A percentile compares a stretch with the other conserved stretches of the same genome.
phyloP scores from a whole-genome alignment of 2,329 filamentous ascomycete species.

The Calcarisporium arbuscula region DNA sequence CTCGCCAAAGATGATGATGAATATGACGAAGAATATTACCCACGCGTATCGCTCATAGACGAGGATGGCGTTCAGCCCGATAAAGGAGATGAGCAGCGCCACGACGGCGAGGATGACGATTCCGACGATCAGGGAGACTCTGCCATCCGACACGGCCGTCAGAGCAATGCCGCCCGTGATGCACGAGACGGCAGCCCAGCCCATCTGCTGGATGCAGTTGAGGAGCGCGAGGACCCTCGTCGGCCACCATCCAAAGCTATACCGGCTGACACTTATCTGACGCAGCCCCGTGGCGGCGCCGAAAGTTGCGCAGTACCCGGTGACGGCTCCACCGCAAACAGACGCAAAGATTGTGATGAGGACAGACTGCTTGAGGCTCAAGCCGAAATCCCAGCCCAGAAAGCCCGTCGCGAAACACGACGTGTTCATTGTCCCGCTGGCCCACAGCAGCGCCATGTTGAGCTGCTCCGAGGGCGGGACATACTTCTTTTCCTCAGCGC shows the following conservation, averaged over 20 bases:
- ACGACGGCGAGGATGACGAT: conserved; percentile 46
- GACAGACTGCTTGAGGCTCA: conserved; percentile 37
- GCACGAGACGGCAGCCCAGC: conserved; percentile 44
- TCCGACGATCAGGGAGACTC: conserved; percentile 42
- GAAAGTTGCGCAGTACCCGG: conserved; percentile 43
- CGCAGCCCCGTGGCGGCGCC: conserved; percentile 43
- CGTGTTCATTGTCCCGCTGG: conserved; percentile 43
- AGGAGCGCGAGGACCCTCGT: conserved; percentile 42
- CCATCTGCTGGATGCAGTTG: conserved; percentile 30
- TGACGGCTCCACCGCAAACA: conserved; percentile 24
- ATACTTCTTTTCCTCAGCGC: conserved; percentile 31
- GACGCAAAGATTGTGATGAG: conserved; percentile 39
- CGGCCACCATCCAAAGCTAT: conserved; percentile 45
- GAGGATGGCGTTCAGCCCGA: conserved; percentile 43
- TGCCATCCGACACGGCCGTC: conserved; percentile 36
- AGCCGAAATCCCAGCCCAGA: conserved; percentile 41
- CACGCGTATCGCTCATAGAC: conserved; percentile 45
- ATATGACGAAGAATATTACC: conserved; percentile 39
- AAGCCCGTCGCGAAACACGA: conserved; percentile 46
- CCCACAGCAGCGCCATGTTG: conserved; percentile 47
- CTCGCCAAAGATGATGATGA: conserved; percentile 43
- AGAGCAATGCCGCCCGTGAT: conserved; percentile 45
- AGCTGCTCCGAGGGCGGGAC: conserved; percentile 32
- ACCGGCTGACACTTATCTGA: conserved; percentile 43
- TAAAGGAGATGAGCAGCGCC: conserved; percentile 43